Percentiles rank a stretch among this genome's conserved stretches.
Conservation (phyloP, 495 filamentous ascomycete genomes). For the Penicillium taxi region DNA sequence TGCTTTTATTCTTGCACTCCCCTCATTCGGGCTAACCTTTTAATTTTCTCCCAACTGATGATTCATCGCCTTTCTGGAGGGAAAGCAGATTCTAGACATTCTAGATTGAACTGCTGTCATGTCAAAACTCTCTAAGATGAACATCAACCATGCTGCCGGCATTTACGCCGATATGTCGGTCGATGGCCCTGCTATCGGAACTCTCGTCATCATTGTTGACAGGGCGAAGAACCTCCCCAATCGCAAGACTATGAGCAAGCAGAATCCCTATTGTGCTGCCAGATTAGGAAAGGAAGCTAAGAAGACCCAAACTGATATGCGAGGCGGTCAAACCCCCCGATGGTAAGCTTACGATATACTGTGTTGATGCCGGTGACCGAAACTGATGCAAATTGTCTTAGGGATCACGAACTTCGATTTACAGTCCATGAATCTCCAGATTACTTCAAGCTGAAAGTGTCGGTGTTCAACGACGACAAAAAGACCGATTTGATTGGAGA, state of each 20-base stretch:
- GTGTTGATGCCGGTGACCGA: not conserved
- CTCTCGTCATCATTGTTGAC: conserved; percentile 85
- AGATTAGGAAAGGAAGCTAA: conserved; percentile 94
- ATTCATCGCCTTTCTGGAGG: too few species aligned
- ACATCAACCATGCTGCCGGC: conserved; percentile 69
- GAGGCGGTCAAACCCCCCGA: conserved; percentile 90
- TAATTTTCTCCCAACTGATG: conserved; percentile 2
- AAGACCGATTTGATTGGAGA: conserved; percentile 94
- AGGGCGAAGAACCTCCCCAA: conserved; percentile 94
- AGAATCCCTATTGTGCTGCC: conserved; percentile 94
- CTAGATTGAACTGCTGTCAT: too few species aligned
- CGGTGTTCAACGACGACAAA: conserved; percentile 96
- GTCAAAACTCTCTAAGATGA: conserved; percentile 26
- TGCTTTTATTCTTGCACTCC: conserved; percentile 12
- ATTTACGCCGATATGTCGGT: conserved; percentile 94
- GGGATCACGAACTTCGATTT: conserved; percentile 97
- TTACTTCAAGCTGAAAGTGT: conserved; percentile 88
- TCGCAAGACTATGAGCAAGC: conserved; percentile 92
- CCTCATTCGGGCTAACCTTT: conserved; percentile 7
- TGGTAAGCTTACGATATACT: conserved; percentile 55
- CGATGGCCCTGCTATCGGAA: conserved; percentile 91
- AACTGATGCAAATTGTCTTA: conserved; percentile 28
- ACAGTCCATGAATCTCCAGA: conserved; percentile 93
- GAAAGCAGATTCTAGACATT: too few species aligned
- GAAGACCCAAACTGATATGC: conserved; percentile 89